Evolutionary conservation across 1,139 yeast genomes (phyloP).

Genomic region (Pichia sp.): DNA sequence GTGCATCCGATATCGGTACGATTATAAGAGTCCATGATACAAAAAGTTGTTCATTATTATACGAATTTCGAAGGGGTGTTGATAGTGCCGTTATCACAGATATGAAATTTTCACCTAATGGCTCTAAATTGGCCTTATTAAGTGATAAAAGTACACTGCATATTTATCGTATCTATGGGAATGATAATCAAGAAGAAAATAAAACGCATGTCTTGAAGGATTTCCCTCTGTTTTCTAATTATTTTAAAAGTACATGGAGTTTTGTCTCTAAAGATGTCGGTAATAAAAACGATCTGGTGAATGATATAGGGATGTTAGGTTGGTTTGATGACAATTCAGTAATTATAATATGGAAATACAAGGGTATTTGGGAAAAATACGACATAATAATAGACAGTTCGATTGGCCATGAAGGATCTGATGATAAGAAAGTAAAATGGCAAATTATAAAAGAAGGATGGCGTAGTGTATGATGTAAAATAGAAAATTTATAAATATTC

Average conservation of each 20-base stretch:
- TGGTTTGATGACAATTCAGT: conserved; percentile 71
- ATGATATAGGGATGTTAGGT: conserved; percentile 64
- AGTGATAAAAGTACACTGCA: conserved; percentile 89
- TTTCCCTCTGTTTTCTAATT: conserved; percentile 57
- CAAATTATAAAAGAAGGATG: conserved; percentile 70
- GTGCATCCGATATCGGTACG: conserved; percentile 86
- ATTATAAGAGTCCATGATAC: conserved; percentile 76
- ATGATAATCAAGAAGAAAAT: conserved; percentile 31
- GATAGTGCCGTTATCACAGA: conserved; percentile 78
- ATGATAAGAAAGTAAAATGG: conserved; percentile 38
- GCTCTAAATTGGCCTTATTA: conserved; percentile 70
- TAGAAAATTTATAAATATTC: background rate
- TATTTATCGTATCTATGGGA: conserved; percentile 51
- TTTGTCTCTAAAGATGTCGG: conserved; percentile 72
- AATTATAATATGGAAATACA: conserved; percentile 63
- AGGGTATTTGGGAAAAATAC: conserved; percentile 82
- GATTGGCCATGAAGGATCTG: conserved; percentile 6
- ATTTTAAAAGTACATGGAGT: conserved; percentile 86
- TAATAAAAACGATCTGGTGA: conserved; percentile 33
- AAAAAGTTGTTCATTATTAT: conserved; percentile 61
- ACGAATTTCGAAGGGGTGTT: conserved; percentile 82
- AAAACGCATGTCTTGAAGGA: conserved; percentile 64
- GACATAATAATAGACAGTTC: conserved; percentile 47
- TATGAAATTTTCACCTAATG: conserved; percentile 77
- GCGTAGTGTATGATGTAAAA: conserved; percentile 44